Evolutionary conservation across 2,329 filamentous ascomycete species (phyloP).

Genomic region (Phialemoniopsis sp.): DNA sequence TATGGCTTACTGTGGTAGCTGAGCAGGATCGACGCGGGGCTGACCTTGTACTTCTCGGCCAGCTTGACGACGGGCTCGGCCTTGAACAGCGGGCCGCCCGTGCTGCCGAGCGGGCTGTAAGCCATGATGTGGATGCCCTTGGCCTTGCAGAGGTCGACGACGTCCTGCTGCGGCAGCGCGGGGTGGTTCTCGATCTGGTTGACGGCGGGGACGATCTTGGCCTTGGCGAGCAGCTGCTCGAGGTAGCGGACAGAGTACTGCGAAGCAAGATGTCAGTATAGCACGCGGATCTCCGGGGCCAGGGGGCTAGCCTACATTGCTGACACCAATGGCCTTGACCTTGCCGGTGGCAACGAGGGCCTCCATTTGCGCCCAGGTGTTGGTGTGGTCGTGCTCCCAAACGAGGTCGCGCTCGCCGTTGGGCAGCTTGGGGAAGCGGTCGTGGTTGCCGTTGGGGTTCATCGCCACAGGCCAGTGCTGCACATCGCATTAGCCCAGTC

Average conservation of each 20-base stretch:
- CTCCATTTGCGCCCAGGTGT: constrained; percentile 78
- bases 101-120: constrained; percentile 64
- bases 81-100: constrained; percentile 60
- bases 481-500: no score
- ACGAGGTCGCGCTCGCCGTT: constrained; percentile 74
- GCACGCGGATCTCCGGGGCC: not conserved
- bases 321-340: constrained; percentile 48
- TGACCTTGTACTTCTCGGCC: constrained; percentile 58
- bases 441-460: constrained; percentile 73
- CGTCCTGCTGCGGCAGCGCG: constrained; percentile 65
- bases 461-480: constrained; percentile 77
- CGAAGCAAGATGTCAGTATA: not conserved
- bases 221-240: constrained; percentile 45
- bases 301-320: constrained; percentile 39
- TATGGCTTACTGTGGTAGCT: constrained; percentile 64
- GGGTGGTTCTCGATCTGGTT: constrained; percentile 77
- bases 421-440: constrained; percentile 68
- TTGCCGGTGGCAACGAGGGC: constrained; percentile 57
- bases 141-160: constrained; percentile 63
- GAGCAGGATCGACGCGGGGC: constrained; percentile 60
- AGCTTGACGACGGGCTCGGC: constrained; percentile 60
- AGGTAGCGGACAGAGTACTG: constrained; percentile 54
- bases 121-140: constrained; percentile 70
- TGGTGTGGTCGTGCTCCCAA: constrained; percentile 62
- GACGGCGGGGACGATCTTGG: constrained; percentile 56